These are phyloP conservation scores for Globisporangium apiculatum DNA, from an alignment of 352 stramenopile species.

Conservation along the genomic window DNA sequence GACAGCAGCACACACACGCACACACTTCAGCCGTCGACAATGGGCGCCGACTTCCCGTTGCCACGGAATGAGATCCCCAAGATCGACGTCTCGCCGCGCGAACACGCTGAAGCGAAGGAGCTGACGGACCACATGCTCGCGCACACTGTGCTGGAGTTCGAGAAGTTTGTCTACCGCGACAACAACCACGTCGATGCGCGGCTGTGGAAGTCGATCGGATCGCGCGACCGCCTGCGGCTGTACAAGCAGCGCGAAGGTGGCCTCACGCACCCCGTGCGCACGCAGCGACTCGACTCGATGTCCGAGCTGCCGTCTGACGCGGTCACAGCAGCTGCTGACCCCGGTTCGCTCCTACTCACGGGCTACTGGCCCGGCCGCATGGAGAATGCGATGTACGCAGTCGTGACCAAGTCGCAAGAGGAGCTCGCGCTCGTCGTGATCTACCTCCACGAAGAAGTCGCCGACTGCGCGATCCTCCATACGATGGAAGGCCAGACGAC, in stretches of 20 bases:
- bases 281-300: constrained; percentile 18
- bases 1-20: no score
- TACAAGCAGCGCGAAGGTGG: constrained; percentile 34
- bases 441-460: constrained; percentile 55
- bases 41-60: constrained; percentile 28
- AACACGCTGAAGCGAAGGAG: constrained; percentile 26
- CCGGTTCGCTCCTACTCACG: constrained; percentile 31
- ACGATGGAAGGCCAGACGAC: constrained; percentile 39
- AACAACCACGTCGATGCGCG: constrained; percentile 28
- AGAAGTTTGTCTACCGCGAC: constrained; percentile 26
- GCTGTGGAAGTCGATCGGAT: constrained; percentile 32
- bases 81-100: constrained; percentile 27
- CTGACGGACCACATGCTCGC: constrained; percentile 38
- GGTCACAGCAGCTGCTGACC: constrained; percentile 22
- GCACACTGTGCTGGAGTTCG: constrained; percentile 41
- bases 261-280: constrained; percentile 19
- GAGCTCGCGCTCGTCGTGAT: constrained; percentile 47
- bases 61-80: constrained; percentile 37
- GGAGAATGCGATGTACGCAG: constrained; percentile 47
- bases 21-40: no score
- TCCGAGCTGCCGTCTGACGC: constrained; percentile 21
- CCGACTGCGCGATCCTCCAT: constrained; percentile 54
- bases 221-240: constrained; percentile 41
- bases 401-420: constrained; percentile 43
- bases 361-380: constrained; percentile 37